These are phyloP conservation scores for Purpureocillium takamizusanense DNA, from an alignment of 2,329 filamentous ascomycete species.

Conservation along the genomic window DNA sequence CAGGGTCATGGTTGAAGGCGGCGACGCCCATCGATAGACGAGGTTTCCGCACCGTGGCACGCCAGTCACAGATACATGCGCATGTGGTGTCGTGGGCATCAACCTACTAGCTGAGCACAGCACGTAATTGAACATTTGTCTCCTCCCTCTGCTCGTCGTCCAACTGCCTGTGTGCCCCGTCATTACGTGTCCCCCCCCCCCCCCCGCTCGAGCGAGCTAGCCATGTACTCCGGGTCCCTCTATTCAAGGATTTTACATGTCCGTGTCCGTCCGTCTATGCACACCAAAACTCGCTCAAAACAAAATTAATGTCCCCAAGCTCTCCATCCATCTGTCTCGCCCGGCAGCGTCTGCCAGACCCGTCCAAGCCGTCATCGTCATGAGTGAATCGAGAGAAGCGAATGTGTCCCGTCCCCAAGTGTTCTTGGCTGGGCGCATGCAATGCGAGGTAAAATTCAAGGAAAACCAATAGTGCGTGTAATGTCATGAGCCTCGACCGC, in stretches of 20 bases:
- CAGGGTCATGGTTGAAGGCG: too few relatives aligned
- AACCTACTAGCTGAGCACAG: too few relatives aligned
- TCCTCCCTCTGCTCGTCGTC: too few relatives aligned
- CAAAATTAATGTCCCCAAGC: conserved; percentile 1
- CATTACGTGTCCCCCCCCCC: neutral
- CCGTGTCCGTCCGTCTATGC: conserved; percentile 2
- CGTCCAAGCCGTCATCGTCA: conserved; percentile 10
- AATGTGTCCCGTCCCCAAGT: neutral
- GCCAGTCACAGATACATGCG: too few relatives aligned
- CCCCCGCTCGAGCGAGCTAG: neutral
- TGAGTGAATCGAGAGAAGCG: conserved; percentile 5
- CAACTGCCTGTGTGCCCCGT: conserved; percentile 1
- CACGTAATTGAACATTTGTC: too few relatives aligned
- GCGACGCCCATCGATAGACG: too few relatives aligned
- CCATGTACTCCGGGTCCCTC: neutral
- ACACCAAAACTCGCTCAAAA: neutral
- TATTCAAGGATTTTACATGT: conserved; percentile 1
- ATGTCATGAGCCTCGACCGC: neutral
- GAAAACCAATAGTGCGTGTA: neutral
- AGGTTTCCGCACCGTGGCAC: too few relatives aligned
- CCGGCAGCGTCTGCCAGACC: neutral
- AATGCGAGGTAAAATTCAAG: neutral
- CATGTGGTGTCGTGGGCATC: too few relatives aligned
- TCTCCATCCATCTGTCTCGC: conserved; percentile 1
- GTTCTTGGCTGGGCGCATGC: neutral